Conservation (phyloP, 768 basidiomycete species). For the Boletellus sp. region DNA sequence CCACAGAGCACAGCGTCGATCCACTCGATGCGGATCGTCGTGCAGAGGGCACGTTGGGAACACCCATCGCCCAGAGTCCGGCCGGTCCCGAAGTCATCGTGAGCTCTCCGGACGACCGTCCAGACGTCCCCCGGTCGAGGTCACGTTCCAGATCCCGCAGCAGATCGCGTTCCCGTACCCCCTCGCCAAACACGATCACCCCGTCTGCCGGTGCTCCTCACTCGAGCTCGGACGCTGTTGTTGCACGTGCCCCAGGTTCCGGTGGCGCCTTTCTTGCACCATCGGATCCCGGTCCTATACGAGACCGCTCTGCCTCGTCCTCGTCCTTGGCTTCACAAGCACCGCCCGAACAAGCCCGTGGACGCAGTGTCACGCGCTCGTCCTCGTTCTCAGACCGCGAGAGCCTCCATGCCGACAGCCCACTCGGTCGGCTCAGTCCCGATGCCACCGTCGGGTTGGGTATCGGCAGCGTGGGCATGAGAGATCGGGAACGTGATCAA, state of each 20-base stretch:
- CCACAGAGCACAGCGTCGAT: constrained; percentile 2
- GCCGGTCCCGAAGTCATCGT: constrained; percentile 33
- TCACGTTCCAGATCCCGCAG: constrained; percentile 33
- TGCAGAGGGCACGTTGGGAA: constrained; percentile 19
- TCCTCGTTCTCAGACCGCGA: constrained; percentile 56
- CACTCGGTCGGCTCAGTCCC: constrained; percentile 38
- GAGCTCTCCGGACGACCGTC: constrained; percentile 33
- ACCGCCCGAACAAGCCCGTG: constrained; percentile 37
- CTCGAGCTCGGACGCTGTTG: constrained; percentile 4
- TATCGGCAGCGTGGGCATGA: constrained; percentile 30
- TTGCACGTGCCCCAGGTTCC: constrained; percentile 18
- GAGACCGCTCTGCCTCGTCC: constrained; percentile 33
- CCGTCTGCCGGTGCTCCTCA: constrained; percentile 11
- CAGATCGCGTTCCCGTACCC: constrained; percentile 43
- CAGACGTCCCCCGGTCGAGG: constrained; percentile 32
- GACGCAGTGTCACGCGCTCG: constrained; percentile 52
- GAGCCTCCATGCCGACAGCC: constrained; percentile 33
- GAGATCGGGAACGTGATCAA: constrained; percentile 31
- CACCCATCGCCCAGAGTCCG: constrained; percentile 6
- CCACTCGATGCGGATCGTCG: constrained; percentile 11
- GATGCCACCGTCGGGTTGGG: constrained; percentile 32
- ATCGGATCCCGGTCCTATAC: constrained; percentile 17
- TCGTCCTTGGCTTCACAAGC: constrained; percentile 32
- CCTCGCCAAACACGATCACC: constrained; percentile 35
- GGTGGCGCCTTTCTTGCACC: constrained; percentile 25